A percentile compares a stretch with the other conserved stretches of the same genome.
Evolutionary conservation across 176 grass and related monocot species (phyloP).

Genomic region (Eragrostis nindensis): DNA sequence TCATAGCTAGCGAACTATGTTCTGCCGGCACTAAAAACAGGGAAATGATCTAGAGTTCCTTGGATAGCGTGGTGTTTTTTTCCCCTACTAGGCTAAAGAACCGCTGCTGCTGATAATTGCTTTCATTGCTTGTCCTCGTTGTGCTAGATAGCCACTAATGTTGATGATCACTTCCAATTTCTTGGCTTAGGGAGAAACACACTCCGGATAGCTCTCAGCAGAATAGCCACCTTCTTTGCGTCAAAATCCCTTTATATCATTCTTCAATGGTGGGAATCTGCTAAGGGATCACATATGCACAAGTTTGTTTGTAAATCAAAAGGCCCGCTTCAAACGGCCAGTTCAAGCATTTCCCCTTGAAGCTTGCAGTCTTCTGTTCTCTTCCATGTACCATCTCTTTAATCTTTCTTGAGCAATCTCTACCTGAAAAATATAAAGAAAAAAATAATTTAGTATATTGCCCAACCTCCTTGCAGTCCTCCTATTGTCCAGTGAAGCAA

Average conservation of each 20-base stretch:
- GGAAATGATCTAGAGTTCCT: background rate
- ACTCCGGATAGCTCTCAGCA: background rate
- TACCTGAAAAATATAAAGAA: constrained; percentile 59
- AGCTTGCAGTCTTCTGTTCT: constrained; percentile 36
- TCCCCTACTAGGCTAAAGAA: too few species aligned
- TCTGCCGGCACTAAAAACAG: background rate
- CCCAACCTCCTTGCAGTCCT: background rate
- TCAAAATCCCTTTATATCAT: background rate
- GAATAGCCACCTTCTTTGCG: background rate
- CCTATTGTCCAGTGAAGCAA: background rate
- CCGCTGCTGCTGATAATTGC: too few species aligned
- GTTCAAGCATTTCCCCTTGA: constrained; percentile 16
- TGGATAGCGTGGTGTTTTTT: too few species aligned
- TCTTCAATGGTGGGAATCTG: background rate
- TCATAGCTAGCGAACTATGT: too few species aligned
- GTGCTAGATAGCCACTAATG: too few species aligned
- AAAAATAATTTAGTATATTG: background rate
- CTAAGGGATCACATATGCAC: background rate
- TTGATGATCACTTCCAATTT: background rate
- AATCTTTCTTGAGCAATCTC: constrained; percentile 51
- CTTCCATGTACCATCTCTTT: constrained; percentile 63
- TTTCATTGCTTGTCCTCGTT: background rate
- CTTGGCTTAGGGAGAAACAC: background rate
- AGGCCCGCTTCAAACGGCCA: background rate
- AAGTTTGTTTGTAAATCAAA: too few species aligned